Base-by-base conservation (phyloP, 495 filamentous ascomycete genomes). In the Hypoxylon intermedium region DNA sequence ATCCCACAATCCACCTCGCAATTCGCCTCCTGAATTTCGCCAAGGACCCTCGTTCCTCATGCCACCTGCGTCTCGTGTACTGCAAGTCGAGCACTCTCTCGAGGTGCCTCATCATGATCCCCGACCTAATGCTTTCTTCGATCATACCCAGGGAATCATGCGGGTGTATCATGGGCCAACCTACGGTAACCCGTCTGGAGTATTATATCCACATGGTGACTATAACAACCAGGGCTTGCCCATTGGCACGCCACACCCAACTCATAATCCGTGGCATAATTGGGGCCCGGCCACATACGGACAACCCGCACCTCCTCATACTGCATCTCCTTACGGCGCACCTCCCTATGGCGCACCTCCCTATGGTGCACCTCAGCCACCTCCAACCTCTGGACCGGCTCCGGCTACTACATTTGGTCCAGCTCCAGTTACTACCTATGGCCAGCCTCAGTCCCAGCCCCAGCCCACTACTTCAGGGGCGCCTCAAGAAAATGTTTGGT, bases 41-140 rank as follows among this genome's bases (percentile, higher is more conserved):
- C 64, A 69, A 6, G 55, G 61, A 0, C 62, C 72, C 41, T 65
- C n/a, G n/a, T n/a, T 75, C 47, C 67, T 80, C 33, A 42, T 74
- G 48, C 73, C 73, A 20, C 41, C 61, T 30, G 65, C 70, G n/a
- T 61, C 73, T 24, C 67, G 72, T 9, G 69, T 78, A 6, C 36
- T 82, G 16, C 60, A 77, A 16, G 61, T 79, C 5, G 79, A 82
- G 54, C 77, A 81, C 46, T 58, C 69, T 6, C 50, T 79, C 5
- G 74, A 81, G 31, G 67, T 71, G 19, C 51, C n/a, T n/a, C n/a
- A 66, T n/a, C 44, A 65, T 0, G 78, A 81, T 52, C 76, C 78
- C 15, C 72, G 69, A 0, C 80, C 80, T 15, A 83, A 83, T 57
- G 75, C 80, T 18, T 83, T 79, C 66, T 75, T 76, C 44, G 79